These are phyloP conservation scores for Tetrapisispora namnaoensis DNA, from an alignment of 805 yeast species.

Conservation along the genomic window DNA sequence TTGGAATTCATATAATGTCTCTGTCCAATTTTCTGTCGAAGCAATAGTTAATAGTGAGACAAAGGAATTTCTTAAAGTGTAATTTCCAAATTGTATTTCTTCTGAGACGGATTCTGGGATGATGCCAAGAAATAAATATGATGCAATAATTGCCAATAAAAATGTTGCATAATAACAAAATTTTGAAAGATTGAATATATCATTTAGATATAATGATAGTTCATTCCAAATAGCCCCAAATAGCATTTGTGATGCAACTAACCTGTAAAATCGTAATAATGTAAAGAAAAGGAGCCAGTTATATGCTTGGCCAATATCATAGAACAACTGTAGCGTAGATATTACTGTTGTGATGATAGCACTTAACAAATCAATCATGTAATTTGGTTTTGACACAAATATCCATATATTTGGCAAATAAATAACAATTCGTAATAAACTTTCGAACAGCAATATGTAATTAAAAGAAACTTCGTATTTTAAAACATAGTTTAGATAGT, in stretches of 20 bases:
- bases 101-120: background rate
- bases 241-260: background rate
- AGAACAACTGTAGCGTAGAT: background rate
- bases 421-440: background rate
- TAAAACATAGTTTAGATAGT: background rate
- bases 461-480: background rate
- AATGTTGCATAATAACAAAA: background rate
- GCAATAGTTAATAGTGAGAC: background rate
- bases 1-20: background rate
- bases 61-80: background rate
- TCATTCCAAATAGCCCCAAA: background rate
- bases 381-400: background rate
- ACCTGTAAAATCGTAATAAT: background rate
- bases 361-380: background rate
- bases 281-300: slow-evolving; percentile 1
- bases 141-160: background rate
- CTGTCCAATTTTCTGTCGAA: slow-evolving; percentile 3
- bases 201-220: background rate
- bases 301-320: background rate
- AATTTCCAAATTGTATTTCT: background rate
- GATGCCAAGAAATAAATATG: background rate
- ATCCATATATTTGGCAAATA: background rate
- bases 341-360: background rate
- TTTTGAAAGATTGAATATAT: background rate
- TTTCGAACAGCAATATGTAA: background rate